Evolutionary conservation across 139 green algal genomes (phyloP), one percentile per base, ranked within the genome.

Genomic region (Tetratostichococcus sp.): DNA sequence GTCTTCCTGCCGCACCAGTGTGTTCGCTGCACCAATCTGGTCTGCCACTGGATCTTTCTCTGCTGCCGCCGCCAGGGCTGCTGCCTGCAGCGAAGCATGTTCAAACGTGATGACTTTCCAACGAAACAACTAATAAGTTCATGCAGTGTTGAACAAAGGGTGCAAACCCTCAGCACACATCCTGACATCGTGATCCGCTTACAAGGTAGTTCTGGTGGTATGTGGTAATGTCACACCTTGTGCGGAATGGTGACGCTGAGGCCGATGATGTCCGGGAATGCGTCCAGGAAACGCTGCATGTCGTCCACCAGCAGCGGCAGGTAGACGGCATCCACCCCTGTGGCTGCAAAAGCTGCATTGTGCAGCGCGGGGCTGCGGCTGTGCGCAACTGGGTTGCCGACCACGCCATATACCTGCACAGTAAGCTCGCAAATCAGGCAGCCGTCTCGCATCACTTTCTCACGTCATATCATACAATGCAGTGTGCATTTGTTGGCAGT

Each of bases 221-320:
- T n/a, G n/a, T n/a, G n/a, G n/a, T n/a, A n/a, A n/a, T n/a, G n/a
- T n/a, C n/a, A 21, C 33, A 84, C 84, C 80, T 97, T 97, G 88
- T 98, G 95, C 0, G 95, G 95, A 50, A 98, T 98, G 66, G 95
- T 98, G n/a, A 98, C 93, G 33, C 80, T 84, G 79, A 96, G 88
- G 5, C 88, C 93, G 0, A 74, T 70, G 65, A 91, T 97, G 74
- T 96, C 89, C 11, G 50, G 35, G 71, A 96, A 97, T 1, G 89
- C 81, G 0, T 50, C 30, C 1, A 99, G 79, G 78, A 99, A 98
- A 19, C 23, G 8, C 0, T 62, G 8, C 73, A 98, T 78, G 78
- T 97, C 86, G 65, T 98, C 92, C 23, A 99, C 93, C 32, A 99
- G 84, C 43, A 98, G 84, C 0, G 96, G 96, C 35, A 99, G 86